Evolutionary conservation across 1,139 yeast species (phyloP).

Genomic region (Hyphopichia buzzinii): DNA sequence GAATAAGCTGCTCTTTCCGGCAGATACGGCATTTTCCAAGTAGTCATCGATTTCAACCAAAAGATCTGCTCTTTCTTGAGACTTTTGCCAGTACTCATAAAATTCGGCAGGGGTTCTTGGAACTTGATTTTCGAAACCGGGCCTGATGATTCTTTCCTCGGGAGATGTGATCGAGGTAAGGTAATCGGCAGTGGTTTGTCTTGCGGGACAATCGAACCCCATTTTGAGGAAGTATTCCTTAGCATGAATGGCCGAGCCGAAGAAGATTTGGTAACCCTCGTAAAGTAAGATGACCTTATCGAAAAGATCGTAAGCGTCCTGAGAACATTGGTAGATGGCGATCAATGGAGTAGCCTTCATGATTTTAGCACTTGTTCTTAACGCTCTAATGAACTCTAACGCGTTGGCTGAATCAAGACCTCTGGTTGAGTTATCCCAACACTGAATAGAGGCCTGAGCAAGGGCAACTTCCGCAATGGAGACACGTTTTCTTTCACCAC

Average conservation of each 20-base stretch:
- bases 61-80: slow-evolving; percentile 17
- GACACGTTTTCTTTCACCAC: slow-evolving; percentile 84
- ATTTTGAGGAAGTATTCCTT: slow-evolving; percentile 34
- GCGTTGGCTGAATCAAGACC: slow-evolving; percentile 53
- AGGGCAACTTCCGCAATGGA: slow-evolving; percentile 46
- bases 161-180: slow-evolving; percentile 75
- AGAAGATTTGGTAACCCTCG: slow-evolving; percentile 45
- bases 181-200: slow-evolving; percentile 56
- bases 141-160: slow-evolving; percentile 52
- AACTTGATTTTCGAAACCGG: slow-evolving; percentile 44
- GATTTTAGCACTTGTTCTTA: slow-evolving; percentile 35
- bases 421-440: slow-evolving; percentile 54
- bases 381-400: slow-evolving; percentile 42
- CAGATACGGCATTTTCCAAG: slow-evolving; percentile 8
- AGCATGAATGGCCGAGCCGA: slow-evolving; percentile 34
- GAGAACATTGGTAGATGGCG: slow-evolving; percentile 48
- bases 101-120: slow-evolving; percentile 27
- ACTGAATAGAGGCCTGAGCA: slow-evolving; percentile 25
- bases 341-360: slow-evolving; percentile 38
- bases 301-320: slow-evolving; percentile 44
- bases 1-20: slow-evolving; percentile 11
- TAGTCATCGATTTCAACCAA: slow-evolving; percentile 17
- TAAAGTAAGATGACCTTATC: slow-evolving; percentile 43
- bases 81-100: slow-evolving; percentile 22
- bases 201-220: slow-evolving; percentile 54